Conservation (phyloP, 495 filamentous ascomycete species). For the Aspergillus conjunctus region DNA sequence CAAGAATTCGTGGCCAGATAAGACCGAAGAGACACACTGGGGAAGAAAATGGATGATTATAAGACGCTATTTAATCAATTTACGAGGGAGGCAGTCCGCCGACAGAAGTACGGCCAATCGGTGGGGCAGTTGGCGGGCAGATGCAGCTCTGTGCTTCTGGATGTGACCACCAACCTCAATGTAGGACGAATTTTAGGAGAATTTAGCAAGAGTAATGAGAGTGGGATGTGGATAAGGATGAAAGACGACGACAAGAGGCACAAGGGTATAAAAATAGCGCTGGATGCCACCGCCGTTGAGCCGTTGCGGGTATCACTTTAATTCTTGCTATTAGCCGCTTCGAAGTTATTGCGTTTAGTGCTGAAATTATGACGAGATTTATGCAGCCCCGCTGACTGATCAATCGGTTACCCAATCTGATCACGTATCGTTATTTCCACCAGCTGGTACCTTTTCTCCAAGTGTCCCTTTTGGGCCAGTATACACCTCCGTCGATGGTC, state of each 20-base stretch:
- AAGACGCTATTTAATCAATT: slow-evolving; percentile 10
- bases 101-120: slow-evolving; percentile 2
- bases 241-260: neutral
- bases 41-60: slow-evolving; percentile 1
- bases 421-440: too few species aligned
- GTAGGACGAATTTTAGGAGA: slow-evolving; percentile 16
- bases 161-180: slow-evolving; percentile 13
- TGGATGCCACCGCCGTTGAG: too few species aligned
- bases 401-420: too few species aligned
- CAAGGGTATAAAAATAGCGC: too few species aligned
- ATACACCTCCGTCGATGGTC: too few species aligned
- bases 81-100: neutral
- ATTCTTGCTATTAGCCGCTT: too few species aligned
- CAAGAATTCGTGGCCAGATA: neutral
- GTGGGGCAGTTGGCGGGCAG: slow-evolving; percentile 13
- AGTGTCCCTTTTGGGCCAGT: too few species aligned
- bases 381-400: too few species aligned
- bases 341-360: too few species aligned
- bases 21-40: neutral
- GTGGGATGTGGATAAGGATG: neutral
- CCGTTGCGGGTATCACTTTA: too few species aligned
- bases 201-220: neutral
- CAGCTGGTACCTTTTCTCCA: too few species aligned
- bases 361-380: too few species aligned
- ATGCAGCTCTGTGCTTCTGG: slow-evolving; percentile 17